phyloP scores from a whole-genome alignment of 148 eudicot species.

The Nepenthes mirabilis region DNA sequence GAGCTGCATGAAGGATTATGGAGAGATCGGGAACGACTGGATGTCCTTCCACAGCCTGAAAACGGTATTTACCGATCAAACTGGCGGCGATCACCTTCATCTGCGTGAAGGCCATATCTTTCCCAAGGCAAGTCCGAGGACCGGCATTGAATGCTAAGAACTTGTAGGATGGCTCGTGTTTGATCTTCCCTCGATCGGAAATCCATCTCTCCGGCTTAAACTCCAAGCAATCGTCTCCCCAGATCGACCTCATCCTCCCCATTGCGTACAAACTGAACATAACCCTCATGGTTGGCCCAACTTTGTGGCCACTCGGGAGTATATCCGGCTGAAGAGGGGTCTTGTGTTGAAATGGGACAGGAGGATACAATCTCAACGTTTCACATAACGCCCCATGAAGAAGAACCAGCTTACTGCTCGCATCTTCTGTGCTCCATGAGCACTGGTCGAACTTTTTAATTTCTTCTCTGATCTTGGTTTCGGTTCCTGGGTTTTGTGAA shows the following conservation, averaged over 20 bases:
- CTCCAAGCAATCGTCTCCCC: conserved; percentile 20
- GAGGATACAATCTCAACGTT: conserved; percentile 17
- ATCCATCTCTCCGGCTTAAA: conserved; percentile 24
- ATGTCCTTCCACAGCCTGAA: conserved; percentile 6
- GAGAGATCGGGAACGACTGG: conserved; percentile 4
- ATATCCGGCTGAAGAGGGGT: conserved; percentile 4
- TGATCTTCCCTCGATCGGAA: conserved; percentile 7
- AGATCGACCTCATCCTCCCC: conserved; percentile 15
- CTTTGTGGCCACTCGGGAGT: conserved; percentile 19
- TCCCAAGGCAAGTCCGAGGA: conserved; percentile 15
- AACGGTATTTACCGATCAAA: conserved; percentile 1
- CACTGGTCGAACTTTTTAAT: neutral
- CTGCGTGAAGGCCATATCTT: conserved; percentile 18
- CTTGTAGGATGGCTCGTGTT: conserved; percentile 15
- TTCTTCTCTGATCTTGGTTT: conserved; percentile 9
- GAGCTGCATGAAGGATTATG: conserved; percentile 1
- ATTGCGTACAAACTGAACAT: conserved; percentile 9
- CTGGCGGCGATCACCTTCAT: conserved; percentile 4
- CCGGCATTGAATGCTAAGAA: conserved; percentile 17
- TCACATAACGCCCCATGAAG: conserved; percentile 16
- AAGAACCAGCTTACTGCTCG: conserved; percentile 8
- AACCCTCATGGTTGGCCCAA: conserved; percentile 5
- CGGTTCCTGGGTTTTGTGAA: conserved; percentile 3
- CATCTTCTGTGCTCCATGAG: neutral
- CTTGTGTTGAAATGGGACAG: conserved; percentile 14